These are phyloP conservation scores for Ceratobasidium theobromae DNA, from an alignment of 1,284 basidiomycete species.

Conservation along the genomic window DNA sequence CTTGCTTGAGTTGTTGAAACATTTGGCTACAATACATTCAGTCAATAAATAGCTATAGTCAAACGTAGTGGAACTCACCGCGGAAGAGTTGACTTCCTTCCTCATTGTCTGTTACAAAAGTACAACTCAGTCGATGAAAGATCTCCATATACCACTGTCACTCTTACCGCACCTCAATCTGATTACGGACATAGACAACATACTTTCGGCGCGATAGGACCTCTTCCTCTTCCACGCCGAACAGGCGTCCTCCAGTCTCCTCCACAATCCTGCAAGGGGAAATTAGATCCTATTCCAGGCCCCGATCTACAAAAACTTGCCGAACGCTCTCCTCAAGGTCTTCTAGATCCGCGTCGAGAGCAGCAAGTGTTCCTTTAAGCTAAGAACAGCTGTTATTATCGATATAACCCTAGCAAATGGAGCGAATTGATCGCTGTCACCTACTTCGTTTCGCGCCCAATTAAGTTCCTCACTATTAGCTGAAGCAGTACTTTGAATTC, in stretches of 20 bases:
- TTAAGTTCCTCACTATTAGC: conserved; percentile 71
- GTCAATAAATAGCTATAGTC: conserved; percentile 31
- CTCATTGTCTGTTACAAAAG: conserved; percentile 67
- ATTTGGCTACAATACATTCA: too few relatives aligned
- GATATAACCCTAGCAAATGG: not conserved
- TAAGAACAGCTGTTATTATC: conserved; percentile 44
- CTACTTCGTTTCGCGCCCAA: conserved; percentile 72
- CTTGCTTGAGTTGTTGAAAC: conserved; percentile 34
- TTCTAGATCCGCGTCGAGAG: conserved; percentile 80
- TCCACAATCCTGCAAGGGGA: conserved; percentile 70
- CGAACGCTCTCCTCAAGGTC: conserved; percentile 87
- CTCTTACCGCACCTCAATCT: conserved; percentile 68
- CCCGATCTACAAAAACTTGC: too few relatives aligned
- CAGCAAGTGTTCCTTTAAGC: conserved; percentile 71
- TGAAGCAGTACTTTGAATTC: conserved; percentile 67
- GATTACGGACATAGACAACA: conserved; percentile 66
- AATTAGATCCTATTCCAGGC: too few relatives aligned
- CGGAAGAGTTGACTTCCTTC: conserved; percentile 49
- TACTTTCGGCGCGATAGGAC: conserved; percentile 72
- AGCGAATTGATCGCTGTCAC: conserved; percentile 36
- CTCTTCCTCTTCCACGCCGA: conserved; percentile 75
- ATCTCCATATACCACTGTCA: too few relatives aligned
- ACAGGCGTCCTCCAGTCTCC: conserved; percentile 75
- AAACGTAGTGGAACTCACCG: conserved; percentile 9
- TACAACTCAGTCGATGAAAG: conserved; percentile 1